A percentile compares a stretch with the other conserved stretches of the same genome.
These are phyloP conservation scores for Diutina sp. DNA, from an alignment of 1,139 yeast genomes.

Conservation along the genomic window DNA sequence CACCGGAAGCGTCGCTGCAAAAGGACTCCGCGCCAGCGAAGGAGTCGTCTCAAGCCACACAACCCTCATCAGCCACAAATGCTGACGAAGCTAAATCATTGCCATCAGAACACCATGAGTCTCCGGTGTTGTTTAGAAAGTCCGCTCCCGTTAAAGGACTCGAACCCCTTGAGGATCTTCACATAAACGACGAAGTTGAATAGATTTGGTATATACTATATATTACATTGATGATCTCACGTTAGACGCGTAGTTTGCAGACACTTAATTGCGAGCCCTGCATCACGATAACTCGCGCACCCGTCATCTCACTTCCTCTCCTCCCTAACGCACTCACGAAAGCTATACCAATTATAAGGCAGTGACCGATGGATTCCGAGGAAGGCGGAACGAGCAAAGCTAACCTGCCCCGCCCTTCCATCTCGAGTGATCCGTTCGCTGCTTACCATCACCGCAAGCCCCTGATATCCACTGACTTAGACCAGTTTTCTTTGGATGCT, in stretches of 20 bases:
- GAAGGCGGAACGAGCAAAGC: background rate
- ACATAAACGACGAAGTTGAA: background rate
- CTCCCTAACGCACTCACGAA: background rate
- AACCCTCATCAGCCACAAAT: background rate
- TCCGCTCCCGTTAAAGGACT: background rate
- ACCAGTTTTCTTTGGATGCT: conserved; percentile 13
- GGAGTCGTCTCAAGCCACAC: background rate
- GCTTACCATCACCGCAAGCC: background rate
- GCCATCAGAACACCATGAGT: background rate
- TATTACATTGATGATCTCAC: no score
- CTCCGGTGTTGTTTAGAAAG: background rate
- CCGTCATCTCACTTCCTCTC: background rate
- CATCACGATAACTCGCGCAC: background rate
- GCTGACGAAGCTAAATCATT: background rate
- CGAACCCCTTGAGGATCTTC: background rate
- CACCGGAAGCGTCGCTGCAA: background rate
- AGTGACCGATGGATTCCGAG: background rate
- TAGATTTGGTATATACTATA: background rate
- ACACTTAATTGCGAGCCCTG: background rate
- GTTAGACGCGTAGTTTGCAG: background rate
- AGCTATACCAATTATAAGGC: background rate
- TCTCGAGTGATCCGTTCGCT: background rate
- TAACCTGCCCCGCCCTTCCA: background rate
- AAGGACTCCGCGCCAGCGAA: background rate
- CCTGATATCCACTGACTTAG: conserved; percentile 1